Conservation (phyloP, 2,329 filamentous ascomycete genomes). For the Monosporascus sp. region DNA sequence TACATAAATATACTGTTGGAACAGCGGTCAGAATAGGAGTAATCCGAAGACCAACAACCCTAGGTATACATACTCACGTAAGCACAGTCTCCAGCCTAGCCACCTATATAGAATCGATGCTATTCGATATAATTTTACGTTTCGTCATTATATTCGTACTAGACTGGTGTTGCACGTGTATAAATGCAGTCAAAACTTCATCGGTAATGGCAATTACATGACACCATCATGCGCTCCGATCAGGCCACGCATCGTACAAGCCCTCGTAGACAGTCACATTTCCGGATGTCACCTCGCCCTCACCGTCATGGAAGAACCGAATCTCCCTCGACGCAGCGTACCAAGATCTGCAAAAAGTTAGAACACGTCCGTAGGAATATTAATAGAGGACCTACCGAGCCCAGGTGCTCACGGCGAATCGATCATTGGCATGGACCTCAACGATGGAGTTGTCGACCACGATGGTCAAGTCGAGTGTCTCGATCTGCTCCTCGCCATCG, state of each 20-base stretch:
- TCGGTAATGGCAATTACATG: no score
- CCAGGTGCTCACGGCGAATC: conserved; percentile 38
- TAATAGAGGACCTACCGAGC: conserved; percentile 27
- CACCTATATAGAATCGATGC: no score
- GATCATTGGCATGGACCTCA: conserved; percentile 36
- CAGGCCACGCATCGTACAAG: conserved; percentile 33
- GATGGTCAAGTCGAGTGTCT: conserved; percentile 34
- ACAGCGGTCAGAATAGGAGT: no score
- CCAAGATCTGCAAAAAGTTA: conserved; percentile 27
- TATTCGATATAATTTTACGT: no score
- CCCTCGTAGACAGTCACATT: conserved; percentile 31
- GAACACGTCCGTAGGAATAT: conserved; percentile 5
- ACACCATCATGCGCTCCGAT: conserved; percentile 4
- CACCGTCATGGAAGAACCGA: conserved; percentile 30
- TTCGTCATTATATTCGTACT: no score
- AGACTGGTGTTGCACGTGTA: no score
- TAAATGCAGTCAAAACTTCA: no score
- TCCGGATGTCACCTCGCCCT: conserved; percentile 24
- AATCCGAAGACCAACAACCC: no score
- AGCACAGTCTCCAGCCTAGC: no score
- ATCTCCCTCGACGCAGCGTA: conserved; percentile 29
- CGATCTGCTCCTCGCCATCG: conserved; percentile 24
- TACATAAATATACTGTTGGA: no score
- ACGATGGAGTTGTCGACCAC: conserved; percentile 33
- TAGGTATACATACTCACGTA: no score